Evolutionary conservation across 495 filamentous ascomycete species (phyloP), one percentile per base, ranked within the genome.

Genomic region (Trichocladium uniseriatum): DNA sequence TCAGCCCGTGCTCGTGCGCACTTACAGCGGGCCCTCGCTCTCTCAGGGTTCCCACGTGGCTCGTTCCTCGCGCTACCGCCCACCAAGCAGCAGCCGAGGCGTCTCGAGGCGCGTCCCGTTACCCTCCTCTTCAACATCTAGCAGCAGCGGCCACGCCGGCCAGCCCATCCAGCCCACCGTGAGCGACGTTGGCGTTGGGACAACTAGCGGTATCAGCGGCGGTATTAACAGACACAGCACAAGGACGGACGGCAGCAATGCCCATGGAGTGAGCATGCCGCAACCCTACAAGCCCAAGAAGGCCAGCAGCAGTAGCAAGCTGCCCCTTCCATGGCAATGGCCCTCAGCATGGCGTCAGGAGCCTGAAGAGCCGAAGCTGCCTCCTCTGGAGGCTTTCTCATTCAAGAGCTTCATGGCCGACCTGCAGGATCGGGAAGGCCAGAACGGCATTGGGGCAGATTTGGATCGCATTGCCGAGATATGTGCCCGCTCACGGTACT

Each of bases 401-500:
- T 79, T 79, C 69, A 77, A 76, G 53, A 71, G 69, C 54, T 76
- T 79, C 45, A 67, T 79, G 68, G 71, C 70, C 41, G 69, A 75
- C 15, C 70, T 77, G 38, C 58, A 72, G 27, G 42, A 42, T 8
- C 54, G 36, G 6, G 60, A 55, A 6, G 52, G 45, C 22, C 53
- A 63, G 22, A 52, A 57, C 19, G 64, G 69, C 20, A 69, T 75
- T 38, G 49, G 58, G 16, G 64, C 70, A 6, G 76, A 78, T 48
- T 59, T 79, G 43, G 76, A 79, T 45, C 69, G 75, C 8, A 79
- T 79, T 48, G 76, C 76, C 6, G 76, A 79, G 52, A 78, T 79
- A 15, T 79, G 75, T 55, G 76, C 75, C 11, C 65, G 72, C 15
- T 76, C 72, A 9, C 68, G 70, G 35, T 78, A 76, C 57, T 75